These are phyloP conservation scores for Solanum ossicruentum DNA, from an alignment of 257 asterid species.

Conservation along the genomic window DNA sequence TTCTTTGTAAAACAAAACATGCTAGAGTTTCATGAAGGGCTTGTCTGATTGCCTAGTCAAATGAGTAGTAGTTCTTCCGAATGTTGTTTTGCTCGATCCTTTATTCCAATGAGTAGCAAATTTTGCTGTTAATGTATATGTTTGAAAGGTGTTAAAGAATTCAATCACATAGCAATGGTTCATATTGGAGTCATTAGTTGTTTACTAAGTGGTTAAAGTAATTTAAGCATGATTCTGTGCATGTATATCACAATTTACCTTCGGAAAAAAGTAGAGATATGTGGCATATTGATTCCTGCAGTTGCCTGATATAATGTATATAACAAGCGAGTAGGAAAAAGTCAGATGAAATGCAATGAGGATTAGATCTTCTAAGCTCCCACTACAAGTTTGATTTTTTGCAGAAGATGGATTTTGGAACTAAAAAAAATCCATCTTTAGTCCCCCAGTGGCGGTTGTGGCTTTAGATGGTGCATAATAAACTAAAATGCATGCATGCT, in stretches of 20 bases:
- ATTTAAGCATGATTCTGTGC: not conserved
- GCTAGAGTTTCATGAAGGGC: not conserved
- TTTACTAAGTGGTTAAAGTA: not conserved
- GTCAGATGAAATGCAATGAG: not conserved
- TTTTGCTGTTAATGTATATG: not conserved
- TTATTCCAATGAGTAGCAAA: not conserved
- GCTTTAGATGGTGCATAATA: not conserved
- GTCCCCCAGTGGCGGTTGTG: not conserved
- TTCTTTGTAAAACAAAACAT: not conserved
- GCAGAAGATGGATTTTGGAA: not conserved
- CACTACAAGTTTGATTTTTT: not conserved
- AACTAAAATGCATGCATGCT: not conserved
- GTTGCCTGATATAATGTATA: not conserved
- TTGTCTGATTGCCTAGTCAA: not conserved
- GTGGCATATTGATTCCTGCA: not conserved
- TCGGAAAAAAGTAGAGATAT: not conserved
- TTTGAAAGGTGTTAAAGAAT: not conserved
- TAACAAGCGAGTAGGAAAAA: not conserved
- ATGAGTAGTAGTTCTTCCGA: not conserved
- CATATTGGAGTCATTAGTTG: not conserved
- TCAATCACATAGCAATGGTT: not conserved
- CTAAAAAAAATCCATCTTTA: not conserved
- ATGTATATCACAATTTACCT: not conserved
- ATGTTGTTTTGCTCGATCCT: not conserved
- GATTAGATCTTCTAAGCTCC: not conserved